Base-by-base conservation (phyloP, 2,329 filamentous ascomycete genomes). In the Colletotrichum scovillei region DNA sequence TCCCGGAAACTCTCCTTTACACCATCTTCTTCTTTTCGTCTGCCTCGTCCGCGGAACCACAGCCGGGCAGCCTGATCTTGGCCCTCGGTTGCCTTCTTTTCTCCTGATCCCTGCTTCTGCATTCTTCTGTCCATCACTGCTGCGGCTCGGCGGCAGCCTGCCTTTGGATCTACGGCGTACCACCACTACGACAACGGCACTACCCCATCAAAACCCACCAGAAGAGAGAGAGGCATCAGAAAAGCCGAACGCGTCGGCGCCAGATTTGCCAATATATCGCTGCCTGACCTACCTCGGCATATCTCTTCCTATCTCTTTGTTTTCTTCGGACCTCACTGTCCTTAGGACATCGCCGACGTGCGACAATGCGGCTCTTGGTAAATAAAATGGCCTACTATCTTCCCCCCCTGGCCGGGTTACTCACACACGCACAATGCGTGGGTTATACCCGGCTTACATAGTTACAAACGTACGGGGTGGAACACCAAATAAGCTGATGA, bases 311-410 rank as follows among this genome's bases (percentile, higher is more conserved):
- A 49, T 49, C 42, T 49, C 42, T 46, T 46, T n/a, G 38, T 46
- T 6, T 19, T 42, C 14, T 42, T 42, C 52, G 7, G 38, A 30
- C 16, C 38, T 42, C 14, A 8, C 55, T 35, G 32, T 16, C 60
- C 1, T 22, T 16, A 67, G 63, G 63, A 67, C 32, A 30, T 67
- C 57, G 68, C 53, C 72, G 72, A 74, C 63, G 32, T 63, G 49
- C 57, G 68, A 72, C 30, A 14, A 74, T 74, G 72, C 68, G 72
- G 28, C 68, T 74, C 72, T 72, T 74, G 68, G 72, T 74, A 67
- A 65, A 28, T 35, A 30, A 24, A 19, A 1, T 60, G 26, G 5
- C 52, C 52, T 57, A 59, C 67, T 28, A 60, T 62, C 49, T 57
- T 26, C 42, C 35, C 32, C 38, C 38, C 38, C 14, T 38, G 38